A percentile compares a stretch with the other conserved stretches of the same genome.
These are phyloP conservation scores for Hymenoscyphus fraxineus DNA, from an alignment of 2,329 filamentous ascomycete species.

Conservation along the genomic window DNA sequence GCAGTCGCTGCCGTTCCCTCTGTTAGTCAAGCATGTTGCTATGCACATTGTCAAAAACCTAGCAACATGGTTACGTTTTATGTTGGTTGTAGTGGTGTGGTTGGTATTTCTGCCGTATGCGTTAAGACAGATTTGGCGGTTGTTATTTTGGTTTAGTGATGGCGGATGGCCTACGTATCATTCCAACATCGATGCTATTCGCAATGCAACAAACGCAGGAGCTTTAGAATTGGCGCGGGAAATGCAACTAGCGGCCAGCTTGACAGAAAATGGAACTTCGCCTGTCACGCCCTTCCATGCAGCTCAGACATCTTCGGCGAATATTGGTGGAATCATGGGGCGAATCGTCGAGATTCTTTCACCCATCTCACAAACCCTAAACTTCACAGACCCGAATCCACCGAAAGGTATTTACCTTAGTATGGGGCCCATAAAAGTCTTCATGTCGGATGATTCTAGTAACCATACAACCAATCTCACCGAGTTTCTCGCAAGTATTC, in stretches of 20 bases:
- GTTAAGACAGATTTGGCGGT: slow-evolving; percentile 88
- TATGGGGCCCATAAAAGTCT: slow-evolving; percentile 21
- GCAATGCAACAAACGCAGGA: slow-evolving; percentile 20
- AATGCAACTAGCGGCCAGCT: slow-evolving; percentile 23
- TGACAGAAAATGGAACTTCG: slow-evolving; percentile 31
- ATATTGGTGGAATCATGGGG: slow-evolving; percentile 37
- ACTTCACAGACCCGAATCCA: slow-evolving; percentile 29
- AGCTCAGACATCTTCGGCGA: slow-evolving; percentile 38
- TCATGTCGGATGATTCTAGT: slow-evolving; percentile 14
- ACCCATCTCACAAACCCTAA: slow-evolving; percentile 28
- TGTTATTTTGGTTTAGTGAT: slow-evolving; percentile 72
- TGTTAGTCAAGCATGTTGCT: slow-evolving; percentile 76
- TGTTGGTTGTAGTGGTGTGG: slow-evolving; percentile 83
- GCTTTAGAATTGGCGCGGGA: slow-evolving; percentile 27
- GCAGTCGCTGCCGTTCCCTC: slow-evolving; percentile 68
- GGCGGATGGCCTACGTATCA: slow-evolving; percentile 32
- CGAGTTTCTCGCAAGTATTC: slow-evolving; percentile 11
- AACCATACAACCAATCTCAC: slow-evolving; percentile 14
- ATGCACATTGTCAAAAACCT: slow-evolving; percentile 70
- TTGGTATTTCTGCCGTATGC: slow-evolving; percentile 82
- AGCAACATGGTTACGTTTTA: slow-evolving; percentile 72
- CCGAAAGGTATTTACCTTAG: slow-evolving; percentile 31
- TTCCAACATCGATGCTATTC: slow-evolving; percentile 10
- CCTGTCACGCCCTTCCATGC: slow-evolving; percentile 30
- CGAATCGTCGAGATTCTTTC: slow-evolving; percentile 34